These are phyloP conservation scores for Schizochytrium sp. DNA, from an alignment of 108 stramenopile genomes.

Conservation along the genomic window DNA sequence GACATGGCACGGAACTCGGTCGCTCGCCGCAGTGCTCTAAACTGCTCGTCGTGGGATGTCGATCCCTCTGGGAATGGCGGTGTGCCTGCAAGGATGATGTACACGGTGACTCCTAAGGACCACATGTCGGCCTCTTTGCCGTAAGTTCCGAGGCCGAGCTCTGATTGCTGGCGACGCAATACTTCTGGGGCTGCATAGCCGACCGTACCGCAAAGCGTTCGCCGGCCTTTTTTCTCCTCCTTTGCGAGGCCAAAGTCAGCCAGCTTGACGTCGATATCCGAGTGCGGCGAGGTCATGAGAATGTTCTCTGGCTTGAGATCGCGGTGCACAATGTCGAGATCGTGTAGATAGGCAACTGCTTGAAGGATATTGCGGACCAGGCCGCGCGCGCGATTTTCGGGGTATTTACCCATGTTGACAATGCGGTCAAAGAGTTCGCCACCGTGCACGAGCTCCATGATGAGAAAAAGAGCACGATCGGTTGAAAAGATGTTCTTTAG, in stretches of 20 bases:
- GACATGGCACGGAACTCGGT: neutral
- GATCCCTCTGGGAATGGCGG: neutral
- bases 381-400: neutral
- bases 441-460: conserved; percentile 23
- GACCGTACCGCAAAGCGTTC: neutral
- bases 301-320: conserved; percentile 42
- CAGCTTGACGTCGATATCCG: conserved; percentile 23
- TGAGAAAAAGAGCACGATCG: neutral
- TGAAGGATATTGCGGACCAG: neutral
- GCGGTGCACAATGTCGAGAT: conserved; percentile 17
- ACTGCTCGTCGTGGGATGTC: neutral
- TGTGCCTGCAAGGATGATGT: neutral
- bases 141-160: neutral
- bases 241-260: conserved; percentile 30
- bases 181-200: conserved; percentile 23
- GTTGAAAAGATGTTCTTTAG: neutral
- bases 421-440: conserved; percentile 32
- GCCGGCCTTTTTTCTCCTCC: neutral
- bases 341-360: conserved; percentile 7
- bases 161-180: neutral
- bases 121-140: conserved; percentile 27
- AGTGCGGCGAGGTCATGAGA: neutral
- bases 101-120: conserved; percentile 17
- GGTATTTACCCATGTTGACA: neutral
- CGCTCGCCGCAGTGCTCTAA: neutral